A percentile compares a stretch with the other conserved stretches of the same genome.
phyloP scores from a whole-genome alignment of 768 basidiomycete genomes.

The Agrocybe praecox region DNA sequence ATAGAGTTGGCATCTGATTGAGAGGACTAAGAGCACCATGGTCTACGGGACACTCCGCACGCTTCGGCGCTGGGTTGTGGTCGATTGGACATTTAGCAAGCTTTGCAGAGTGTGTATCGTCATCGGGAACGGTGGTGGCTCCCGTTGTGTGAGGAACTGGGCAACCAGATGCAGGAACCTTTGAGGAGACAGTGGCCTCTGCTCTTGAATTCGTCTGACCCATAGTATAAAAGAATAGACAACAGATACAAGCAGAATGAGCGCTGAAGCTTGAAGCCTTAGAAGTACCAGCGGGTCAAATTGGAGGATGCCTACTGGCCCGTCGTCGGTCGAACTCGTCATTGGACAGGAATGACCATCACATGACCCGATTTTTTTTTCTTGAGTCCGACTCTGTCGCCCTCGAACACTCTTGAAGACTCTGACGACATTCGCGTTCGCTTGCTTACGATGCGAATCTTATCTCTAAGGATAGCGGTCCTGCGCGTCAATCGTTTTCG shows the following conservation, averaged over 20 bases:
- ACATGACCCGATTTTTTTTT: no score
- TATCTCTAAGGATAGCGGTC: no score
- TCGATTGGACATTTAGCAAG: conserved; percentile 46
- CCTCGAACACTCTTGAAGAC: no score
- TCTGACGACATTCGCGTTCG: no score
- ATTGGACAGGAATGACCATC: no score
- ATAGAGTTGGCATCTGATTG: conserved; percentile 89
- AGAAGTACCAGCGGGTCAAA: background rate
- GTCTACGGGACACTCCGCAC: conserved; percentile 65
- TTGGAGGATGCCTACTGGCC: background rate
- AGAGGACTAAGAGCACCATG: conserved; percentile 63
- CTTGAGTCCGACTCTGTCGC: no score
- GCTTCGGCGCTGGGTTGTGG: conserved; percentile 34
- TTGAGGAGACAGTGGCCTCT: conserved; percentile 16
- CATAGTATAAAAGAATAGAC: conserved; percentile 23
- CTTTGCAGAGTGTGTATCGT: conserved; percentile 5
- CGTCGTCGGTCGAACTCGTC: no score
- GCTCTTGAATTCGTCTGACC: conserved; percentile 49
- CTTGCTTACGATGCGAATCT: no score
- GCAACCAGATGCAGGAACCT: conserved; percentile 31
- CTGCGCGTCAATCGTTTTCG: no score
- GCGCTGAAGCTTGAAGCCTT: no score
- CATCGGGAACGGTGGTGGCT: conserved; percentile 31
- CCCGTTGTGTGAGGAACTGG: conserved; percentile 36
- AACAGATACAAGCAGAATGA: background rate